Percentiles rank a stretch among this genome's conserved stretches.
Conservation (phyloP, 2,329 filamentous ascomycete genomes). For the Myriosclerotinia curreyana region DNA sequence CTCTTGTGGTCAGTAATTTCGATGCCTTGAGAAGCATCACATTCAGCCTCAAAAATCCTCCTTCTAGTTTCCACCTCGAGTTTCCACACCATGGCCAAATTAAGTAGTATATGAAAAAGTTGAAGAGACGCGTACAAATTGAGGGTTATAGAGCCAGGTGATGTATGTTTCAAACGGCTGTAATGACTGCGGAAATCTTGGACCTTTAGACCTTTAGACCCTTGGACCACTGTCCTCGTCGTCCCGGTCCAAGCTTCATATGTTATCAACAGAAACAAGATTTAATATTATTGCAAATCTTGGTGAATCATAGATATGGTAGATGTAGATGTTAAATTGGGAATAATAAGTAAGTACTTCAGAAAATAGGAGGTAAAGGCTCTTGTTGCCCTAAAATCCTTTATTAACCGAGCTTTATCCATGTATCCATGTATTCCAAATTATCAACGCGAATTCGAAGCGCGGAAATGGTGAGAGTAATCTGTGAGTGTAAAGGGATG, state of each 20-base stretch:
- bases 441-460: neutral
- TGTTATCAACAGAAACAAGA: constrained; percentile 15
- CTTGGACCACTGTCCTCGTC: constrained; percentile 4
- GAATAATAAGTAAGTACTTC: neutral
- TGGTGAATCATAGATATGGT: neutral
- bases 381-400: neutral
- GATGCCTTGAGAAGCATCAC: neutral
- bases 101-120: neutral
- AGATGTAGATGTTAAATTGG: constrained; percentile 1
- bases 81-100: neutral
- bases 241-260: constrained; percentile 15
- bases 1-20: neutral
- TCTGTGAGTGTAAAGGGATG: constrained; percentile 15
- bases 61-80: neutral
- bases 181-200: neutral
- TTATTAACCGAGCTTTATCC: neutral
- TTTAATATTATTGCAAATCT: constrained; percentile 11
- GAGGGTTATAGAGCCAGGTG: constrained; percentile 1
- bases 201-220: too few species aligned
- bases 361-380: neutral
- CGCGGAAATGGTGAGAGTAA: constrained; percentile 2
- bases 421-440: constrained; percentile 3
- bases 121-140: neutral
- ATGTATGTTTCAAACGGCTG: neutral
- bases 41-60: constrained; percentile 3